Conservation (phyloP, 208 protist genomes). For the Leishmania martiniquensis region DNA sequence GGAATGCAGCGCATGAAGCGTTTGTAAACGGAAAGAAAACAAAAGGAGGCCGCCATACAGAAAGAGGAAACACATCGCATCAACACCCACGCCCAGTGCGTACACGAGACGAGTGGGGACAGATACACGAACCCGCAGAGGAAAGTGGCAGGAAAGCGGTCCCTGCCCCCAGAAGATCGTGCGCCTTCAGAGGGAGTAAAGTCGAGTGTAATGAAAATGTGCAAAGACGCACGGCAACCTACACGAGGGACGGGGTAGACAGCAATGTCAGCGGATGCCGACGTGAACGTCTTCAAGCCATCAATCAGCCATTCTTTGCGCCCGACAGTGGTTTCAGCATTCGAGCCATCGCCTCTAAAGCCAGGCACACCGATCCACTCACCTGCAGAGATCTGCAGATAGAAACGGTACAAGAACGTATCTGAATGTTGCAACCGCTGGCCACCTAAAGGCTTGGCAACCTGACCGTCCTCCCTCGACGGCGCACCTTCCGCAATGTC, state of each 20-base stretch:
- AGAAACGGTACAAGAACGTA: not conserved
- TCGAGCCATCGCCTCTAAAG: not conserved
- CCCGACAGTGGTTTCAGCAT: not conserved
- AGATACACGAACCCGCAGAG: conserved; percentile 11
- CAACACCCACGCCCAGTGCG: not conserved
- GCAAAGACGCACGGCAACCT: not conserved
- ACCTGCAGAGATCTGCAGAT: not conserved
- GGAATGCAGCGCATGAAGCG: too few relatives aligned
- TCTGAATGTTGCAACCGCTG: not conserved
- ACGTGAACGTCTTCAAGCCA: not conserved
- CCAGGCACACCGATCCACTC: not conserved
- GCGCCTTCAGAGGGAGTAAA: conserved; percentile 4
- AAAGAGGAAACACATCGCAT: conserved; percentile 6
- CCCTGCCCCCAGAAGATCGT: not conserved
- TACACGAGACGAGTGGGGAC: not conserved
- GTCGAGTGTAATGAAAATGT: conserved; percentile 4
- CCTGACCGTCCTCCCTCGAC: not conserved
- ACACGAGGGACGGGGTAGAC: not conserved
- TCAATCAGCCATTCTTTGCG: not conserved
- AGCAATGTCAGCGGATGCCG: not conserved
- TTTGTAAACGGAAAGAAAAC: not conserved
- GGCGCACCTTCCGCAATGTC: not conserved
- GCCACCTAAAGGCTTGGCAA: not conserved
- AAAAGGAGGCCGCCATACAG: conserved; percentile 8
- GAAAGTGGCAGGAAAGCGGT: not conserved